These are phyloP conservation scores for Phytophthora pinifolia DNA, from an alignment of 352 stramenopile genomes.

Conservation along the genomic window DNA sequence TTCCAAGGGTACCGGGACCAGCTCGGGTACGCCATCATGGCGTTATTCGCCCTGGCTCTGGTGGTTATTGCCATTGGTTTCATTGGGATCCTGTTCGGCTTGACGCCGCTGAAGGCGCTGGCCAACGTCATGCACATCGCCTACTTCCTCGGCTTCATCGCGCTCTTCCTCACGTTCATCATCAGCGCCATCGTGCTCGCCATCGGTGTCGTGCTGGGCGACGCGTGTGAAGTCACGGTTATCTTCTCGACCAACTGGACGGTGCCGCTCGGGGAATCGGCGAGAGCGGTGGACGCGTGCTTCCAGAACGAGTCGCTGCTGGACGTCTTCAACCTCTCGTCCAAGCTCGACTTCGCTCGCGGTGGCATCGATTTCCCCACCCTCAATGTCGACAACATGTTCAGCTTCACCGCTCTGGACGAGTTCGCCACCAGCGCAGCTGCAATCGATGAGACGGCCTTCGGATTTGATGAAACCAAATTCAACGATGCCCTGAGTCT, in stretches of 20 bases:
- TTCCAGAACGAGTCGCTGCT: slow-evolving; percentile 66
- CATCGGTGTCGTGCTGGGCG: slow-evolving; percentile 54
- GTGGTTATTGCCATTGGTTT: slow-evolving; percentile 55
- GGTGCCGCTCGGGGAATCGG: slow-evolving; percentile 45
- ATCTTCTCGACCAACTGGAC: slow-evolving; percentile 62
- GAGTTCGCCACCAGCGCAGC: slow-evolving; percentile 31
- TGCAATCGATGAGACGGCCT: slow-evolving; percentile 22
- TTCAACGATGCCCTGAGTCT: slow-evolving; percentile 7
- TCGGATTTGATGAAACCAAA: slow-evolving; percentile 24
- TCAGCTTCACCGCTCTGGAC: slow-evolving; percentile 52
- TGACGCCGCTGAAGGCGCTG: slow-evolving; percentile 59
- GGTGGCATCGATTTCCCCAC: slow-evolving; percentile 57
- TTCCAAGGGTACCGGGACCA: slow-evolving; percentile 48
- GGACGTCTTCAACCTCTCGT: slow-evolving; percentile 55
- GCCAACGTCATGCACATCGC: slow-evolving; percentile 76
- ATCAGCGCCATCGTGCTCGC: slow-evolving; percentile 56
- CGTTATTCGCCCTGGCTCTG: slow-evolving; percentile 54
- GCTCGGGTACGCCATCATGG: slow-evolving; percentile 46
- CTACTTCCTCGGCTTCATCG: slow-evolving; percentile 70
- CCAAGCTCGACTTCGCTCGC: slow-evolving; percentile 56
- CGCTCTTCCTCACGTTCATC: slow-evolving; percentile 63
- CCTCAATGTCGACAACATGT: slow-evolving; percentile 31
- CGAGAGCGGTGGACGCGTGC: slow-evolving; percentile 55
- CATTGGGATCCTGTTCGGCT: slow-evolving; percentile 64
- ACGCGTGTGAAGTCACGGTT: slow-evolving; percentile 56